phyloP scores from a whole-genome alignment of 345 rosid species.

The Eucalyptus cloeziana region DNA sequence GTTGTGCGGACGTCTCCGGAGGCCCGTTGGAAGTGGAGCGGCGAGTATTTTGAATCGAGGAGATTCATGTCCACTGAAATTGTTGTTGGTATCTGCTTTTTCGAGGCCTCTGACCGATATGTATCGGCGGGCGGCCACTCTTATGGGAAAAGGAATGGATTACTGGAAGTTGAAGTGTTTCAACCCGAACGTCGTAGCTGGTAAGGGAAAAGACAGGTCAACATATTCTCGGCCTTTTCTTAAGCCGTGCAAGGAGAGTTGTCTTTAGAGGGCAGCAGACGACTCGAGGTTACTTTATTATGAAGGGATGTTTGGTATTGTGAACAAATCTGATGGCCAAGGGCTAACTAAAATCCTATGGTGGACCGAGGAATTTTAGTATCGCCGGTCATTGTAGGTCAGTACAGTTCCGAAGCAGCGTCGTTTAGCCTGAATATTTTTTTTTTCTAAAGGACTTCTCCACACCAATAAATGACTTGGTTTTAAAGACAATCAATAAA shows the following conservation, averaged over 20 bases:
- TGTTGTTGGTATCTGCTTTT: background rate
- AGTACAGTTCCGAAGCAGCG: background rate
- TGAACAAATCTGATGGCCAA: background rate
- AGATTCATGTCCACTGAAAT: background rate
- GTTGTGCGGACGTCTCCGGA: constrained; percentile 19
- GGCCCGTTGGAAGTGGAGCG: background rate
- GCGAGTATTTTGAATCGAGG: background rate
- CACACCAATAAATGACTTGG: background rate
- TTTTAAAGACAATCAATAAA: background rate
- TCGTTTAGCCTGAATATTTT: background rate
- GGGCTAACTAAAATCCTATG: background rate
- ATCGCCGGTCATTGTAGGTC: background rate
- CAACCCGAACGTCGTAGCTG: background rate
- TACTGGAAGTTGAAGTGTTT: background rate
- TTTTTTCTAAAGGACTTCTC: background rate
- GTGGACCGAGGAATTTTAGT: background rate
- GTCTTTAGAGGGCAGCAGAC: background rate
- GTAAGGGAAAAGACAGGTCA: background rate
- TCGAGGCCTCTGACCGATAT: background rate
- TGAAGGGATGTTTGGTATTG: background rate
- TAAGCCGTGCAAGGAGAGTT: background rate
- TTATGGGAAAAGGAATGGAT: background rate
- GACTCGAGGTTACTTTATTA: background rate
- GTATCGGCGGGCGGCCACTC: background rate
- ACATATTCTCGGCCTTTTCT: background rate